Conservation (phyloP, 345 rosid genomes). For the Syzygium jambos region DNA sequence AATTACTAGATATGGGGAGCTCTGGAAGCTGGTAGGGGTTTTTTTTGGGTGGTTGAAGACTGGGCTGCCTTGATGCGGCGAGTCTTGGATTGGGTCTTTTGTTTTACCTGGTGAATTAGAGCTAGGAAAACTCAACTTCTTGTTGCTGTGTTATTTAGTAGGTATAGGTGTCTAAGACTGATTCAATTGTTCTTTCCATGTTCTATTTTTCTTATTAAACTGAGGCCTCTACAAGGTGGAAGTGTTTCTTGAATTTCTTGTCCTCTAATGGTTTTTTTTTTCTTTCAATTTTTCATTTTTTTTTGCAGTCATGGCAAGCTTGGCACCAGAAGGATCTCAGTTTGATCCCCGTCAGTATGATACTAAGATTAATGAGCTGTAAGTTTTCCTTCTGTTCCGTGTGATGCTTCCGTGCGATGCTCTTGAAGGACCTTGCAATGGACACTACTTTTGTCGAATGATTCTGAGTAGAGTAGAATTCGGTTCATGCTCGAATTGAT, state of each 20-base stretch:
- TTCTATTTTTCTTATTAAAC: not conserved
- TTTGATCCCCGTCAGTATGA: slow-evolving; percentile 70
- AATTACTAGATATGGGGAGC: not conserved
- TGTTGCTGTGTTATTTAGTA: not conserved
- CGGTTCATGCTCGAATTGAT: not conserved
- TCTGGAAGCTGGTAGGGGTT: not conserved
- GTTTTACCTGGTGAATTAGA: not conserved
- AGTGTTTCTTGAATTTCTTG: not conserved
- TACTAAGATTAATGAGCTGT: slow-evolving; percentile 70
- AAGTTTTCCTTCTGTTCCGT: slow-evolving; percentile 12
- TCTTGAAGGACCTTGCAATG: not conserved
- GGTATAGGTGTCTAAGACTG: not conserved
- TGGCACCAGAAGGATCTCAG: slow-evolving; percentile 64
- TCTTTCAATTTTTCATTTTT: not conserved
- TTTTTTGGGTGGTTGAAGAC: not conserved
- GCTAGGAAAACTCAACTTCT: not conserved
- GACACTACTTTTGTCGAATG: not conserved
- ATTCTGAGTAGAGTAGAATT: not conserved
- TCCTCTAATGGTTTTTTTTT: not conserved
- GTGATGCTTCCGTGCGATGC: not conserved
- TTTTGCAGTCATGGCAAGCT: slow-evolving; percentile 61
- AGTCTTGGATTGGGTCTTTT: not conserved
- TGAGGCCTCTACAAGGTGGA: not conserved
- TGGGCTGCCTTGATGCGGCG: not conserved
- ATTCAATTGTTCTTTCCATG: too few species aligned